Conservation (phyloP, 2,329 filamentous ascomycete genomes). For the Clonostachys chloroleuca region DNA sequence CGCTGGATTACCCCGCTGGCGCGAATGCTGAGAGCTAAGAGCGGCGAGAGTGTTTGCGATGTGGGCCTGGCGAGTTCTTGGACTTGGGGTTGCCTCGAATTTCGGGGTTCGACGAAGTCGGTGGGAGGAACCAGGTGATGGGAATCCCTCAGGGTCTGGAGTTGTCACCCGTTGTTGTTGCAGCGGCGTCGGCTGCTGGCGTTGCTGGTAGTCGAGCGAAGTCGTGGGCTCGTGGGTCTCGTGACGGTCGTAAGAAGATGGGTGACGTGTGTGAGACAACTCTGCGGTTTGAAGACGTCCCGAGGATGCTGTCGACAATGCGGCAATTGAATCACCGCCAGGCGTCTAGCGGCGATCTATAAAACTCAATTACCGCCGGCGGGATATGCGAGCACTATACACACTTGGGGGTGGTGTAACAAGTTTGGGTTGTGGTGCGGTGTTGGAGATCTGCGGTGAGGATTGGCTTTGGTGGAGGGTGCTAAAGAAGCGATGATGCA, state of each 20-base stretch:
- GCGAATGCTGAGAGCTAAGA: constrained; percentile 29
- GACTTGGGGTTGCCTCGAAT: constrained; percentile 38
- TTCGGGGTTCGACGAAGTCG: constrained; percentile 47
- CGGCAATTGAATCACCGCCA: constrained; percentile 34
- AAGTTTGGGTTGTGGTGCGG: too few species aligned
- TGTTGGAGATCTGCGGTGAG: too few species aligned
- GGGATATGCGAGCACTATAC: too few species aligned
- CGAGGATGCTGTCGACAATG: constrained; percentile 39
- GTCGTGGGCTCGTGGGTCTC: constrained; percentile 44
- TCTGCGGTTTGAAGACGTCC: constrained; percentile 32
- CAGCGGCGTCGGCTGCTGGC: constrained; percentile 29
- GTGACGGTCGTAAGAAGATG: constrained; percentile 45
- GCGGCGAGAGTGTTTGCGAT: constrained; percentile 42
- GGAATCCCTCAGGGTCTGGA: constrained; percentile 31
- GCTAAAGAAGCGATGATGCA: too few species aligned
- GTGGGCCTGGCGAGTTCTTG: constrained; percentile 36
- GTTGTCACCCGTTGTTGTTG: constrained; percentile 18
- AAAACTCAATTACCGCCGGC: too few species aligned
- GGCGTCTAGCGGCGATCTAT: too few species aligned
- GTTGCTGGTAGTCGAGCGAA: constrained; percentile 33
- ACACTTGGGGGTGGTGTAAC: too few species aligned
- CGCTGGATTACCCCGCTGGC: not conserved
- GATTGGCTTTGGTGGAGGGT: too few species aligned
- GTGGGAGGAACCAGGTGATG: constrained; percentile 35
- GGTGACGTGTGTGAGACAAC: constrained; percentile 36